A percentile compares a stretch with the other conserved stretches of the same genome.
phyloP scores from a whole-genome alignment of 1,284 basidiomycete species.

The Leccinum colubrinum region DNA sequence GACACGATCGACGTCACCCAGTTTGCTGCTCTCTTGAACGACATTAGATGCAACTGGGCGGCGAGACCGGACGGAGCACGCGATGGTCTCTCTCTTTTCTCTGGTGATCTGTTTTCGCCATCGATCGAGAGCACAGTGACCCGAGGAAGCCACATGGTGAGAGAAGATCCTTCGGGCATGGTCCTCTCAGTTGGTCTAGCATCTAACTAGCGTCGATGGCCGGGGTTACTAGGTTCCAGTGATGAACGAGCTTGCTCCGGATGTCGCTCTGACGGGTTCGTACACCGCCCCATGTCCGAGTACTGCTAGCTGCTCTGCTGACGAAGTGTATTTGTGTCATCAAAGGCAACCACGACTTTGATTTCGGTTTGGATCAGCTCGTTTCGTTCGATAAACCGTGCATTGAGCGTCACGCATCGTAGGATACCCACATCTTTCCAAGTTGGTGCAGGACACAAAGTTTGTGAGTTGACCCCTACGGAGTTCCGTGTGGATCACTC shows the following conservation, averaged over 20 bases:
- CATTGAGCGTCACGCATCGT: constrained; percentile 5
- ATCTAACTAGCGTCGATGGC: not conserved
- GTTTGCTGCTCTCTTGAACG: constrained; percentile 62
- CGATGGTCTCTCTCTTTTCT: constrained; percentile 84
- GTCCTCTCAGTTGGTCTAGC: not conserved
- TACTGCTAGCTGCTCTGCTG: not conserved
- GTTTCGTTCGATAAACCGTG: not conserved
- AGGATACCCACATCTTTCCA: constrained; percentile 82
- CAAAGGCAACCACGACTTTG: constrained; percentile 65
- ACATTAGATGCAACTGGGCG: constrained; percentile 54
- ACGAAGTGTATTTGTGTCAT: not conserved
- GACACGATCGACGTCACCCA: constrained; percentile 77
- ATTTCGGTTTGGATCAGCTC: constrained; percentile 38
- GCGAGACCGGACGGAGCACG: constrained; percentile 46
- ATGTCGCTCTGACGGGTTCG: constrained; percentile 64
- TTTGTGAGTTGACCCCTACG: constrained; percentile 49
- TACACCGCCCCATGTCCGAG: not conserved
- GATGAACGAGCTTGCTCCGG: constrained; percentile 73
- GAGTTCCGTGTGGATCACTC: not conserved
- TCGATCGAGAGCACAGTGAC: constrained; percentile 87
- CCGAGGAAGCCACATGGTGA: constrained; percentile 89
- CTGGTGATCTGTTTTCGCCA: constrained; percentile 88
- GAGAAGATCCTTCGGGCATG: constrained; percentile 12
- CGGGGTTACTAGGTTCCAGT: constrained; percentile 62
- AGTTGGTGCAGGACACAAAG: constrained; percentile 60